Evolutionary conservation across 805 yeast genomes (phyloP), one percentile per base, ranked within the genome.

Genomic region (Wickerhamiella azyma): DNA sequence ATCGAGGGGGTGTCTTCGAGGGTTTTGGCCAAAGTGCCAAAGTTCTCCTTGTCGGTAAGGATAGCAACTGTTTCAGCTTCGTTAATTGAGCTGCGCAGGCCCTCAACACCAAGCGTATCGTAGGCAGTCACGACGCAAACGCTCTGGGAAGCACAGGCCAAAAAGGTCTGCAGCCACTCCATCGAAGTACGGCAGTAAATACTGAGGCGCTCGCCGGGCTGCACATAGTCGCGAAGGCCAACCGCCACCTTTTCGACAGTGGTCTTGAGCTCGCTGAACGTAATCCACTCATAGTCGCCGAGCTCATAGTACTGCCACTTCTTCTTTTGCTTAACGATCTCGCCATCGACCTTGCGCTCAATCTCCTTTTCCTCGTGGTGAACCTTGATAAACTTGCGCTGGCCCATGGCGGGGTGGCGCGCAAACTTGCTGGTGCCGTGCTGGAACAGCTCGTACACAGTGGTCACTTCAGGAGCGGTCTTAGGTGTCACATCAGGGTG

Each of bases 71-170:
- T 76, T 41, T 72, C 83, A 3, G 97, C 85, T 66, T 88, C 84
- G 36, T 74, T 71, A 59, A 92, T 70, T 2, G 96, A 86, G 65
- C 82, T 94, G 48, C 80, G 81, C 59, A 88, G 72, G 21, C 66
- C 67, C 37, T 55, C 55, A 17, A 48, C 45, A 28, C 60, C 58
- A 11, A 57, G 52, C 17, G 59, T 57, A 39, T 57, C 60, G 64
- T 92, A 92, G 33, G 98, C 97, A 13, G 98, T 92, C 36, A 86
- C 97, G 48, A 82, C 73, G 19, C 97, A 83, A 50, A 92, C 79
- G 42, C 74, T 66, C 64, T 85, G 96, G 44, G 86, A 69, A 55
- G 76, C 75, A 45, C 85, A 72, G 13, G 88, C 95, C 49, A 85
- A 63, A 53, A 77, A 89, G 28, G 84, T 74, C 66, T 84, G 82